Conservation (phyloP, 345 rosid genomes). For the Syzygium oleosum region DNA sequence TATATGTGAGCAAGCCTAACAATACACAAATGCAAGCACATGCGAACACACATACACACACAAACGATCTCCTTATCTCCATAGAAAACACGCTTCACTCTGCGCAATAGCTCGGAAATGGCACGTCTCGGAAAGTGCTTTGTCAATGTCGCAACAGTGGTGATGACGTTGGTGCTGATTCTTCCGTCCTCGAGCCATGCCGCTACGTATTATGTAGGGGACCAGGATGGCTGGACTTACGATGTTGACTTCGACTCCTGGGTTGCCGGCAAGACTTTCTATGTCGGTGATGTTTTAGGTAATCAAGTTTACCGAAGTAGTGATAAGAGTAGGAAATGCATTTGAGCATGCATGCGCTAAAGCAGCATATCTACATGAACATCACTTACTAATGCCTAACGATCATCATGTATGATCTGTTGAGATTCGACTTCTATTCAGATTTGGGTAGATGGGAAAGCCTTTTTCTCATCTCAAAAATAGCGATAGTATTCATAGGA, state of each 20-base stretch:
- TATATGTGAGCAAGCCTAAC: too few relatives aligned
- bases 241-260: not conserved
- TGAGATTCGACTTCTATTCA: not conserved
- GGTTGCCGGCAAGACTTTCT: not conserved
- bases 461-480: not conserved
- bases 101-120: not conserved
- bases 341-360: not conserved
- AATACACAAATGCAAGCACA: too few relatives aligned
- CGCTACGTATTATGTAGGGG: not conserved
- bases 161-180: not conserved
- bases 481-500: not conserved
- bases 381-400: not conserved
- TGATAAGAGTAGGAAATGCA: not conserved
- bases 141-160: not conserved
- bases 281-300: not conserved
- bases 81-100: too few relatives aligned
- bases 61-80: too few relatives aligned
- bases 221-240: not conserved
- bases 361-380: not conserved
- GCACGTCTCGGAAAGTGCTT: not conserved
- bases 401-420: not conserved
- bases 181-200: not conserved
- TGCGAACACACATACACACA: too few relatives aligned
- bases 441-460: not conserved
- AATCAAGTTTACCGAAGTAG: not conserved